A percentile compares a stretch with the other conserved stretches of the same genome.
phyloP scores from a whole-genome alignment of 192 early-diverging fungal species.

The Backusella macrospora region DNA sequence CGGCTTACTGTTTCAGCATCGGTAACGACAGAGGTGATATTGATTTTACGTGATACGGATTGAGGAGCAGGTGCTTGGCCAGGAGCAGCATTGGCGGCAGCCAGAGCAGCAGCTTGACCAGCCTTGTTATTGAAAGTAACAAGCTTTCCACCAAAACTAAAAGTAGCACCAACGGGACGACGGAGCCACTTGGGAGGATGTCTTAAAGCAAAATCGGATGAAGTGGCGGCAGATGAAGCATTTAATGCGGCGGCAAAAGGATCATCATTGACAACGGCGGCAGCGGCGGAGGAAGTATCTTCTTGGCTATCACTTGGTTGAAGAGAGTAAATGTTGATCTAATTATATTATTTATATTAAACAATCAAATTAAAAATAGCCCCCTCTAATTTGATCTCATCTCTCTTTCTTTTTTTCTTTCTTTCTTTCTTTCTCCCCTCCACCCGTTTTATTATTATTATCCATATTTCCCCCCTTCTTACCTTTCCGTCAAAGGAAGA shows the following conservation, averaged over 20 bases:
- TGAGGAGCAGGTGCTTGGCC: slow-evolving; percentile 41
- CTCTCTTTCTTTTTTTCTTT: too few species aligned
- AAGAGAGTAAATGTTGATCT: slow-evolving; percentile 83
- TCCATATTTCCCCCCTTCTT: background rate
- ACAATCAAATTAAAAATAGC: too few species aligned
- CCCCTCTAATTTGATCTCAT: too few species aligned
- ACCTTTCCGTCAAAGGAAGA: slow-evolving; percentile 94
- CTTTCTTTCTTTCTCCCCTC: too few species aligned
- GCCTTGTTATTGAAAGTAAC: slow-evolving; percentile 70
- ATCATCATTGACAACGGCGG: slow-evolving; percentile 69
- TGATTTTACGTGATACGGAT: slow-evolving; percentile 51
- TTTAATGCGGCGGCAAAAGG: slow-evolving; percentile 65
- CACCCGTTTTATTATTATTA: background rate
- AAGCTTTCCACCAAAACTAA: slow-evolving; percentile 91
- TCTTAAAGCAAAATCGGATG: slow-evolving; percentile 67
- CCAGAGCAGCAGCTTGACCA: slow-evolving; percentile 37
- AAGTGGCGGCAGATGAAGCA: slow-evolving; percentile 41
- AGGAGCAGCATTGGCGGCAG: slow-evolving; percentile 36
- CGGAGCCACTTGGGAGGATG: slow-evolving; percentile 96
- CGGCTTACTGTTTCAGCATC: slow-evolving; percentile 72
- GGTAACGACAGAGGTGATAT: slow-evolving; percentile 66
- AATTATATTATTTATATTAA: background rate
- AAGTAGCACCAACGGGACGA: slow-evolving; percentile 82
- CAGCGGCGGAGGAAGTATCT: slow-evolving; percentile 14
- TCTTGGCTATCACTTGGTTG: slow-evolving; percentile 53